Evolutionary conservation across 2,329 filamentous ascomycete species (phyloP).

Genomic region (Fusarium buxicola): DNA sequence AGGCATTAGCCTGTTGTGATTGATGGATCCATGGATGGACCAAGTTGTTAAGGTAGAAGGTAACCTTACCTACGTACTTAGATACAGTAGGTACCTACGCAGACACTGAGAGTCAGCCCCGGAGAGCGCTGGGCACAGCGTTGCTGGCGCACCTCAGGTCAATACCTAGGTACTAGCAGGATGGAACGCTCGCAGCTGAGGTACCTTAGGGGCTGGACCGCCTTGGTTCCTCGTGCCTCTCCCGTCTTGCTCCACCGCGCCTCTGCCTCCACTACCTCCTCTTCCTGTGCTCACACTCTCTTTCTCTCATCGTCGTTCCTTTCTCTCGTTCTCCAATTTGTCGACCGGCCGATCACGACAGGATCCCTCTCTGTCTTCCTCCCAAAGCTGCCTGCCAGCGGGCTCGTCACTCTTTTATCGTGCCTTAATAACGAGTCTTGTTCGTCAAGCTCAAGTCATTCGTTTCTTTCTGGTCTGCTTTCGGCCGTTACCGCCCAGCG

Average conservation of each 20-base stretch:
- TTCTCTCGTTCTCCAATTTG: conserved; percentile 46
- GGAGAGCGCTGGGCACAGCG: not conserved
- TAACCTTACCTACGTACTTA: too few relatives aligned
- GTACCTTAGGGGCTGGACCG: conserved; percentile 15
- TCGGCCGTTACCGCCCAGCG: conserved; percentile 19
- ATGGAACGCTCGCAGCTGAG: conserved; percentile 19
- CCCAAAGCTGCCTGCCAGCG: conserved; percentile 62
- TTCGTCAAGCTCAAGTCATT: conserved; percentile 37
- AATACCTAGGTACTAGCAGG: conserved; percentile 1
- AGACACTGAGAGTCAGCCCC: conserved; percentile 1
- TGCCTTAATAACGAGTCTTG: conserved; percentile 42
- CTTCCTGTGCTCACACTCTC: conserved; percentile 45
- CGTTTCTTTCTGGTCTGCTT: conserved; percentile 42
- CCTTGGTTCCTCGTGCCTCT: conserved; percentile 36
- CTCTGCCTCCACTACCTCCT: conserved; percentile 30
- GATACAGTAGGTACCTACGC: too few relatives aligned
- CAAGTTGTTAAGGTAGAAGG: conserved; percentile 5
- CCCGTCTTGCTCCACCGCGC: conserved; percentile 34
- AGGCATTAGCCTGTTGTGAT: not conserved
- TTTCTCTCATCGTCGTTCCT: conserved; percentile 50
- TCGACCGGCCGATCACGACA: conserved; percentile 52
- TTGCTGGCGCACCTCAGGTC: conserved; percentile 3
- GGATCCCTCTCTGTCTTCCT: conserved; percentile 33
- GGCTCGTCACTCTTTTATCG: conserved; percentile 60
- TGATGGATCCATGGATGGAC: not conserved